These are phyloP conservation scores for Aspergillus persii DNA, from an alignment of 2,329 filamentous ascomycete species.

Conservation along the genomic window DNA sequence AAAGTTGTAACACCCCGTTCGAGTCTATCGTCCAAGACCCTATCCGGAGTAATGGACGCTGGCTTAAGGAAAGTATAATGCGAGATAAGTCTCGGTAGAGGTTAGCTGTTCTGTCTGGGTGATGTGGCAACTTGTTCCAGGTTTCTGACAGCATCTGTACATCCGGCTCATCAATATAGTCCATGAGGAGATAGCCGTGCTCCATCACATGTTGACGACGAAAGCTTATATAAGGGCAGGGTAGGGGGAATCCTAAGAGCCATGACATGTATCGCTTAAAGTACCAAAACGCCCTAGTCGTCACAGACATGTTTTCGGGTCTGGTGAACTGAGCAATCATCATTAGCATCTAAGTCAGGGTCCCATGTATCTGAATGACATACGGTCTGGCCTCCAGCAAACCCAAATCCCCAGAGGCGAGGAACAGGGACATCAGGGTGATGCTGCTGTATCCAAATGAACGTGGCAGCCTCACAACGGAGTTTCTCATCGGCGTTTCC, in stretches of 20 bases:
- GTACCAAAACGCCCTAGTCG: neutral
- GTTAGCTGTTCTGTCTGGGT: slow-evolving; percentile 14
- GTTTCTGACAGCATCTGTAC: slow-evolving; percentile 25
- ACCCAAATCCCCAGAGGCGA: slow-evolving; percentile 24
- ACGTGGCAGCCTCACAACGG: slow-evolving; percentile 26
- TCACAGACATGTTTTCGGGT: neutral
- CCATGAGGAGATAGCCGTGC: slow-evolving; percentile 18
- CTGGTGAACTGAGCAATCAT: too few species aligned
- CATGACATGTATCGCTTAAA: too few species aligned
- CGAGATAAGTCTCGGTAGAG: slow-evolving; percentile 17
- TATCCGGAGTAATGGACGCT: slow-evolving; percentile 30
- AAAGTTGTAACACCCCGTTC: slow-evolving; percentile 21
- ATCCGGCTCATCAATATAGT: slow-evolving; percentile 16
- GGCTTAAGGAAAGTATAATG: slow-evolving; percentile 17
- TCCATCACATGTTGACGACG: slow-evolving; percentile 23
- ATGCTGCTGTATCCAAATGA: slow-evolving; percentile 25
- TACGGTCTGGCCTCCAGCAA: slow-evolving; percentile 26
- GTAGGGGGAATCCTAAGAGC: too few species aligned
- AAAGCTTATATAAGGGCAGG: neutral
- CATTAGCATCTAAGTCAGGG: too few species aligned
- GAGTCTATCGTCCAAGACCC: slow-evolving; percentile 33
- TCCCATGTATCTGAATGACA: neutral
- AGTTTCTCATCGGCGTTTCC: slow-evolving; percentile 30
- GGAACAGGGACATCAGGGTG: slow-evolving; percentile 26
- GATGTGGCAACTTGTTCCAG: slow-evolving; percentile 13